Conservation (phyloP, 768 basidiomycete genomes). For the Lactifluus echinatus region DNA sequence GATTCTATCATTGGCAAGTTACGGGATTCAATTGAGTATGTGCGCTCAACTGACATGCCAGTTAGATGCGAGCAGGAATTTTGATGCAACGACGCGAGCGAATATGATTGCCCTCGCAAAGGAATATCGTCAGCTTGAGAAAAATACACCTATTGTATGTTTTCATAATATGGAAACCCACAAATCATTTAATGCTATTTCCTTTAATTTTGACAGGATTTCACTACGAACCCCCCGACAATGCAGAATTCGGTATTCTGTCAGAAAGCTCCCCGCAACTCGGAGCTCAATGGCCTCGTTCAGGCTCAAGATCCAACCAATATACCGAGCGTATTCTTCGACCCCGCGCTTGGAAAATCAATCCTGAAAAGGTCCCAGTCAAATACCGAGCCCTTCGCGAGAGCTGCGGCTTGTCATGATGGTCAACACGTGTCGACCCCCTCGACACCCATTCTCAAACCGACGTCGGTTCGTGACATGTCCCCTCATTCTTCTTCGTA, state of each 20-base stretch:
- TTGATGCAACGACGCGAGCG: constrained; percentile 40
- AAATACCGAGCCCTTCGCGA: constrained; percentile 27
- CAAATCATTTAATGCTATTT: not conserved
- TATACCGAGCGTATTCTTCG: constrained; percentile 28
- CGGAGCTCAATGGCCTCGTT: constrained; percentile 29
- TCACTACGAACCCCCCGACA: constrained; percentile 42
- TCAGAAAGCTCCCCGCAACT: constrained; percentile 31
- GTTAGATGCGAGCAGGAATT: constrained; percentile 44
- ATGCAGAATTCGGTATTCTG: constrained; percentile 44
- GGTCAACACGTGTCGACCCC: too few relatives aligned
- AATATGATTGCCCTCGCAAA: constrained; percentile 45
- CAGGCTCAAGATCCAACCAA: constrained; percentile 32
- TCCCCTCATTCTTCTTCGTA: not conserved
- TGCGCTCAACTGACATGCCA: not conserved
- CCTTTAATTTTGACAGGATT: constrained; percentile 32
- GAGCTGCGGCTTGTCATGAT: not conserved
- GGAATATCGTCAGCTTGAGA: constrained; percentile 48
- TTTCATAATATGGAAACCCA: not conserved
- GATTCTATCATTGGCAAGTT: constrained; percentile 46
- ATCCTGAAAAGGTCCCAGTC: constrained; percentile 41
- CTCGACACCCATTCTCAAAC: too few relatives aligned
- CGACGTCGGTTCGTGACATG: not conserved
- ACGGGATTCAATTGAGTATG: not conserved
- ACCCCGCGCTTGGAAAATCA: constrained; percentile 28
- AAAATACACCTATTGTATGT: constrained; percentile 48